phyloP scores from a whole-genome alignment of 2,329 filamentous ascomycete genomes.

The Ophiostoma himal-ulmi region DNA sequence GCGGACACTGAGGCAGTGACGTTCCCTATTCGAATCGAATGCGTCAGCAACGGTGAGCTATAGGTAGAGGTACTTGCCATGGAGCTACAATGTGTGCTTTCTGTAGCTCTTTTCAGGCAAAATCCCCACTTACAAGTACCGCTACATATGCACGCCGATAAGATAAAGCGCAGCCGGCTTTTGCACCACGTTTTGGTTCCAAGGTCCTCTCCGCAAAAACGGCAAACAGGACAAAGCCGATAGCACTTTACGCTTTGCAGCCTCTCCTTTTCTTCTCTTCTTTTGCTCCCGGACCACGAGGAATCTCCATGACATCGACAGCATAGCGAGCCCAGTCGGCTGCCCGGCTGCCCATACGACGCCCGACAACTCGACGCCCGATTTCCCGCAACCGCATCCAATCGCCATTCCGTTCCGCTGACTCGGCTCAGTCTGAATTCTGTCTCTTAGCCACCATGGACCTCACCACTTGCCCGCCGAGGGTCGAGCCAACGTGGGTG shows the following conservation, averaged over 20 bases:
- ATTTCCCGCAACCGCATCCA: constrained; percentile 23
- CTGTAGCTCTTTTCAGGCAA: not conserved
- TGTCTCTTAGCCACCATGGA: not conserved
- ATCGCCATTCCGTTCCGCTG: not conserved
- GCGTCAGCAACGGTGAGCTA: constrained; percentile 19
- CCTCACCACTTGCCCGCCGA: constrained; percentile 37
- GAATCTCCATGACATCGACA: constrained; percentile 17
- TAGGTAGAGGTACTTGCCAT: not conserved
- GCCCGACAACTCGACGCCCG: not conserved
- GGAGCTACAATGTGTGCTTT: not conserved
- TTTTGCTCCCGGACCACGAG: not conserved
- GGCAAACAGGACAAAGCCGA: not conserved
- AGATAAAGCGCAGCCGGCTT: constrained; percentile 20
- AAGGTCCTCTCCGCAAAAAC: not conserved
- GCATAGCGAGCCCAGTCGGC: constrained; percentile 18
- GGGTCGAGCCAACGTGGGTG: constrained; percentile 42
- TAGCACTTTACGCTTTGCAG: not conserved
- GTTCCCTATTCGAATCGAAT: constrained; percentile 15
- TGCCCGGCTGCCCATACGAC: constrained; percentile 11
- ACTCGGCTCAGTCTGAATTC: not conserved
- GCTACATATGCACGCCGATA: constrained; percentile 12
- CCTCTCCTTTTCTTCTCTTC: not conserved
- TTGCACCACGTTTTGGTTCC: constrained; percentile 20
- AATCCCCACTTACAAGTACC: not conserved
- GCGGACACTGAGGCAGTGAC: constrained; percentile 19